Percentiles rank a stretch among this genome's conserved stretches.
Conservation (phyloP, 2,329 filamentous ascomycete species). For the Aspergillus sp. region DNA sequence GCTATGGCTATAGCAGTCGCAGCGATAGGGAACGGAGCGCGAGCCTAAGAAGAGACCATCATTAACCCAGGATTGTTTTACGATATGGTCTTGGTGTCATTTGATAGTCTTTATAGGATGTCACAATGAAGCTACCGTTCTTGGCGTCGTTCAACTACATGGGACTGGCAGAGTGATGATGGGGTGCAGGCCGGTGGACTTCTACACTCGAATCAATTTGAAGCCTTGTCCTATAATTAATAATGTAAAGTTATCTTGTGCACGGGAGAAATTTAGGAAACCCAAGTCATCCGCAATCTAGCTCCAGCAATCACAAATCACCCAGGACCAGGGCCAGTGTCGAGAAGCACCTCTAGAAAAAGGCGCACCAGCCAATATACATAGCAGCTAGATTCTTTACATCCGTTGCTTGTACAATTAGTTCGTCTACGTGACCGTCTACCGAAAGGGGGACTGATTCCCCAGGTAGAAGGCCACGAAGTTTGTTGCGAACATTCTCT, state of each 20-base stretch:
- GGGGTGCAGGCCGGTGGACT: neutral
- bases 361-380: conserved; percentile 94
- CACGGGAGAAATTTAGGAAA: neutral
- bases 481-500: conserved; percentile 83
- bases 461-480: conserved; percentile 77
- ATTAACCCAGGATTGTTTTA: conserved; percentile 23
- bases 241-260: neutral
- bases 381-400: conserved; percentile 79
- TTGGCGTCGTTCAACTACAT: neutral
- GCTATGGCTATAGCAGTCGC: conserved; percentile 62
- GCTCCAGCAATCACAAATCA: too few species aligned
- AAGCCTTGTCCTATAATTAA: neutral
- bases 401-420: conserved; percentile 84
- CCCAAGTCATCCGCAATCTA: neutral
- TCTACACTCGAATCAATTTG: neutral
- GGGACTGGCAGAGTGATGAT: neutral
- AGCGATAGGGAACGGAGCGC: conserved; percentile 52
- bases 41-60: conserved; percentile 49
- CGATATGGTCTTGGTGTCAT: neutral
- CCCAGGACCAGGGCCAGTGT: too few species aligned
- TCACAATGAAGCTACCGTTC: neutral
- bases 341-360: conserved; percentile 52
- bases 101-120: neutral
- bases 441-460: conserved; percentile 93
- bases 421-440: conserved; percentile 94